phyloP scores from a whole-genome alignment of 805 yeast species.

The Yarrowia sp. region DNA sequence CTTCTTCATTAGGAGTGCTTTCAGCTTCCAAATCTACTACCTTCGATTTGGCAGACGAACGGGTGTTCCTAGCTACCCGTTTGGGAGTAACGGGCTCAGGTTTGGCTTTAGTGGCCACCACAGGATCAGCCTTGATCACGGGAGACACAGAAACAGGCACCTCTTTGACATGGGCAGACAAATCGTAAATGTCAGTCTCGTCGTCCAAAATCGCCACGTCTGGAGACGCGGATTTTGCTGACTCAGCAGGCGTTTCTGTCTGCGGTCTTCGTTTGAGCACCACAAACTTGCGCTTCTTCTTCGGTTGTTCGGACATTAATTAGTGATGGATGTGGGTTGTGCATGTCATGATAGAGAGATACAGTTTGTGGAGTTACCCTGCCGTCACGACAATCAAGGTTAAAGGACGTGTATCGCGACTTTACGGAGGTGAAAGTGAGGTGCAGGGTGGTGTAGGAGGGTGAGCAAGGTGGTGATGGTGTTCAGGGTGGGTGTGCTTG shows the following conservation, averaged over 20 bases:
- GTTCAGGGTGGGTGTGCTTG: too few relatives aligned
- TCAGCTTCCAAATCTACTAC: neutral
- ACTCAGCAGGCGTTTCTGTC: neutral
- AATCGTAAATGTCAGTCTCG: constrained; percentile 16
- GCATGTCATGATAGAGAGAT: neutral
- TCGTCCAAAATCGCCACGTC: neutral
- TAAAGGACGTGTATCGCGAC: neutral
- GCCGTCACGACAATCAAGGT: neutral
- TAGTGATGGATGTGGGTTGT: neutral
- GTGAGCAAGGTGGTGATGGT: too few relatives aligned
- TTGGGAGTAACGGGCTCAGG: too few relatives aligned
- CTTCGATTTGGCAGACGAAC: neutral
- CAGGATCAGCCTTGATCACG: constrained; percentile 1
- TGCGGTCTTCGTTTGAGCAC: constrained; percentile 1
- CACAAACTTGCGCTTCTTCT: constrained; percentile 27
- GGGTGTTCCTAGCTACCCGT: neutral
- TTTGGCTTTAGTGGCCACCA: too few relatives aligned
- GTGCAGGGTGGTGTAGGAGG: neutral
- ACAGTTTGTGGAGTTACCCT: neutral
- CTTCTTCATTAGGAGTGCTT: neutral
- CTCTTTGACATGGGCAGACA: neutral
- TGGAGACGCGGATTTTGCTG: neutral
- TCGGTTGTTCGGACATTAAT: neutral
- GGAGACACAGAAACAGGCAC: neutral
- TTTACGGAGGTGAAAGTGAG: neutral